Percentiles rank a stretch among this genome's conserved stretches.
Evolutionary conservation across 108 stramenopile species (phyloP).

Genomic region (Cyclostephanos invisitatus): DNA sequence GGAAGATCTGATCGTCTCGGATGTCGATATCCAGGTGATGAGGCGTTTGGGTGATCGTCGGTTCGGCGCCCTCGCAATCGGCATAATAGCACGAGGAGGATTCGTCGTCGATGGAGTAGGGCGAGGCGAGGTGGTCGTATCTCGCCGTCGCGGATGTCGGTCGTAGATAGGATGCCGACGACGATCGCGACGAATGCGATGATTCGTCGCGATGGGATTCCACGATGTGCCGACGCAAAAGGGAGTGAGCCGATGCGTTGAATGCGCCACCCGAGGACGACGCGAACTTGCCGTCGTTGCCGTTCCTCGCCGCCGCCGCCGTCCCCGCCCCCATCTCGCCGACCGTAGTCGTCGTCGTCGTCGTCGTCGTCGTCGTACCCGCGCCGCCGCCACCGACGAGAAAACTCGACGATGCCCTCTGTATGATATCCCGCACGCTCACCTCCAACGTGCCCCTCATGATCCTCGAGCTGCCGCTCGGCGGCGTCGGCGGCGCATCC

Average conservation of each 20-base stretch:
- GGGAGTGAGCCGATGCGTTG: slow-evolving; percentile 24
- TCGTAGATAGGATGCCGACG: not conserved
- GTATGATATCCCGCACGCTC: slow-evolving; percentile 37
- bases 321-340: slow-evolving; percentile 8
- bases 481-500: slow-evolving; percentile 88
- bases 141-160: not conserved
- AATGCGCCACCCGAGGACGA: slow-evolving; percentile 2
- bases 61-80: slow-evolving; percentile 69
- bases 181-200: not conserved
- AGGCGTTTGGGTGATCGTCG: slow-evolving; percentile 67
- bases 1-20: slow-evolving; percentile 81
- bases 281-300: not conserved
- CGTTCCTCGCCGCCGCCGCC: not conserved
- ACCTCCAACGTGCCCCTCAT: slow-evolving; percentile 50
- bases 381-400: slow-evolving; percentile 21
- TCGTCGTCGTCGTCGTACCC: not conserved
- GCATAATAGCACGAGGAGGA: slow-evolving; percentile 3
- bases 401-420: slow-evolving; percentile 41
- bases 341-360: not conserved
- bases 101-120: slow-evolving; percentile 33
- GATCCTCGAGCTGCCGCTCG: slow-evolving; percentile 69
- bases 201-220: not conserved
- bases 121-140: slow-evolving; percentile 4
- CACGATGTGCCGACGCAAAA: slow-evolving; percentile 19
- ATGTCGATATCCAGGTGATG: slow-evolving; percentile 84